These are phyloP conservation scores for Cyclostephanos tholiformis DNA, from an alignment of 108 stramenopile genomes.

Conservation along the genomic window DNA sequence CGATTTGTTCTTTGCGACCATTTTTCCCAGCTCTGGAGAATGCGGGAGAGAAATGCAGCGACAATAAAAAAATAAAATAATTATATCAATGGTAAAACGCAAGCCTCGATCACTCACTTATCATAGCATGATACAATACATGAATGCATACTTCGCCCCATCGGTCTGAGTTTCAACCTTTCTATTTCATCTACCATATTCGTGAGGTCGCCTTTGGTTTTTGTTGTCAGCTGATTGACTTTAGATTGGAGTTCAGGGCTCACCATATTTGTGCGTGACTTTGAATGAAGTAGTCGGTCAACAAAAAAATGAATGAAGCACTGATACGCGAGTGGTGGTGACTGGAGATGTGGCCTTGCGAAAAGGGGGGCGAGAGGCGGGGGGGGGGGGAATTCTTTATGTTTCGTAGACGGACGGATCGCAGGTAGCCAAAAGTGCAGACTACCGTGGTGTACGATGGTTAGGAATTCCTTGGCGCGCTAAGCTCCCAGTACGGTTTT, in stretches of 20 bases:
- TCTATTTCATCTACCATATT: slow-evolving; percentile 72
- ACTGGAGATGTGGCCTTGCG: too few species aligned
- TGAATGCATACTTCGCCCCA: slow-evolving; percentile 67
- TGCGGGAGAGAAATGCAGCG: slow-evolving; percentile 45
- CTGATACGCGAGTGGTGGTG: too few species aligned
- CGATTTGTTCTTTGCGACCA: slow-evolving; percentile 68
- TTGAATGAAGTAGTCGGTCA: too few species aligned
- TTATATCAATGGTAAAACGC: neutral
- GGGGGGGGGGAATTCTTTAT: too few species aligned
- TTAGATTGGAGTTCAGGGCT: slow-evolving; percentile 67
- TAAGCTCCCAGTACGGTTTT: too few species aligned
- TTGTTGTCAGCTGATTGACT: slow-evolving; percentile 70
- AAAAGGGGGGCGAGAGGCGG: too few species aligned
- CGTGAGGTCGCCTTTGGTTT: slow-evolving; percentile 69
- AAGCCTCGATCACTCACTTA: slow-evolving; percentile 24
- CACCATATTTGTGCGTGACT: slow-evolving; percentile 43
- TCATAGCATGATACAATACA: slow-evolving; percentile 43
- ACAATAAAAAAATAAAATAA: slow-evolving; percentile 7
- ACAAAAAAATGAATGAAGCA: too few species aligned
- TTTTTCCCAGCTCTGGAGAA: slow-evolving; percentile 76
- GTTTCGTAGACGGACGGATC: too few species aligned
- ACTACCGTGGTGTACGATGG: too few species aligned
- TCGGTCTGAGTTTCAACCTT: slow-evolving; percentile 53
- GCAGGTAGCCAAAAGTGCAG: too few species aligned
- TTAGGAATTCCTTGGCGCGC: too few species aligned